Percentiles rank a stretch among this genome's conserved stretches.
These are phyloP conservation scores for Cyclotella atomus DNA, from an alignment of 108 stramenopile genomes.

Conservation along the genomic window DNA sequence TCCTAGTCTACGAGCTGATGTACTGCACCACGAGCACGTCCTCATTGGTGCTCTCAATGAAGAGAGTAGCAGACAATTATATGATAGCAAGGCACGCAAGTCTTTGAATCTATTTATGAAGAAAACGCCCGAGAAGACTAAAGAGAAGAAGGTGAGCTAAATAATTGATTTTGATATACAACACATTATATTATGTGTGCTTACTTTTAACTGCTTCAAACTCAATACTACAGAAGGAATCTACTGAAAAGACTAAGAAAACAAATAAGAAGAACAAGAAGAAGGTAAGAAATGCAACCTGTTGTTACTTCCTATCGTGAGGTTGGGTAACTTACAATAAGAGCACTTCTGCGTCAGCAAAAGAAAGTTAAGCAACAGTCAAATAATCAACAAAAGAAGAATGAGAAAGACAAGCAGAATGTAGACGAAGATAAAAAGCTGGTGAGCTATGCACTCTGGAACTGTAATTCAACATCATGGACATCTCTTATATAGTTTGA, in stretches of 20 bases:
- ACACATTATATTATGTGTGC: too few species aligned
- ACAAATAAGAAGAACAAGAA: not conserved
- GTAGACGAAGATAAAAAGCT: not conserved
- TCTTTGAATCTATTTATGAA: too few species aligned
- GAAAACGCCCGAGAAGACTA: too few species aligned
- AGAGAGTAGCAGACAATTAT: too few species aligned
- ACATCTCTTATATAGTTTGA: not conserved
- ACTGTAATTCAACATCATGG: not conserved
- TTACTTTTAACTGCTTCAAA: not conserved
- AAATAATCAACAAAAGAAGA: not conserved
- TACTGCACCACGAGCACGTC: too few species aligned
- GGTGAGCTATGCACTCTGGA: too few species aligned
- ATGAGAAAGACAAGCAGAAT: not conserved
- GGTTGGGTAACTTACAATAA: not conserved
- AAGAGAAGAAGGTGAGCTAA: too few species aligned
- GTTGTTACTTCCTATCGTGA: not conserved
- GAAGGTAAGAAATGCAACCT: too few species aligned
- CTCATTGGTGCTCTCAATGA: too few species aligned
- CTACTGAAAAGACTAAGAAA: not conserved
- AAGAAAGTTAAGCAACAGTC: not conserved
- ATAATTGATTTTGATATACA: too few species aligned
- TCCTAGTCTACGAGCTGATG: too few species aligned
- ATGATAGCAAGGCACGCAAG: too few species aligned
- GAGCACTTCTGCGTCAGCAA: not conserved
- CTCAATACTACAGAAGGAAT: not conserved